Conservation (phyloP, 257 asterid species). For the Fraxinus excelsior region DNA sequence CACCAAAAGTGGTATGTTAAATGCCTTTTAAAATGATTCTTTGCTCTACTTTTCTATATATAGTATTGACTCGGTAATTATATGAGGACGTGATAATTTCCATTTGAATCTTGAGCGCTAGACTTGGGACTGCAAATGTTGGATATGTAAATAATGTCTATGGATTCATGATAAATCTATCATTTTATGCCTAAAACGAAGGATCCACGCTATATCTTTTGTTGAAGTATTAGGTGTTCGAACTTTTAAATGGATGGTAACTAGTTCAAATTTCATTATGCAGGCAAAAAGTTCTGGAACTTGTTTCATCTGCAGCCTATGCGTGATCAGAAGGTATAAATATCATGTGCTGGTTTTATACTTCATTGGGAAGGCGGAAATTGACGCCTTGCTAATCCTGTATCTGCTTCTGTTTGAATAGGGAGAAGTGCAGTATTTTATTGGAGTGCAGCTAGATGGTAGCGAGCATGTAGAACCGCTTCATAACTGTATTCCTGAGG, state of each 20-base stretch:
- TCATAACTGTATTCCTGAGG: constrained; percentile 82
- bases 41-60: neutral
- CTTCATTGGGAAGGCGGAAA: constrained; percentile 4
- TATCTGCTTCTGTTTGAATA: constrained; percentile 32
- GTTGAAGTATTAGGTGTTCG: neutral
- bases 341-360: constrained; percentile 1
- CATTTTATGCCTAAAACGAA: neutral
- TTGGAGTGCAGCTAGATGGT: constrained; percentile 97
- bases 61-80: too few relatives aligned
- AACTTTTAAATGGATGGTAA: neutral
- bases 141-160: neutral
- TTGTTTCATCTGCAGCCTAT: constrained; percentile 98
- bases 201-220: neutral
- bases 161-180: neutral
- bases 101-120: neutral
- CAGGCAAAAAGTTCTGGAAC: constrained; percentile 98
- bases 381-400: neutral
- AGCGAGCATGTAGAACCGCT: constrained; percentile 95
- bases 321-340: constrained; percentile 96
- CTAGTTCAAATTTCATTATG: neutral
- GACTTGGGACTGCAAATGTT: neutral
- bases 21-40: neutral
- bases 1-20: constrained; percentile 78
- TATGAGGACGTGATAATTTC: neutral
- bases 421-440: constrained; percentile 99